Evolutionary conservation across 179 eudicot species (phyloP).

Genomic region (Vitellaria paradoxa): DNA sequence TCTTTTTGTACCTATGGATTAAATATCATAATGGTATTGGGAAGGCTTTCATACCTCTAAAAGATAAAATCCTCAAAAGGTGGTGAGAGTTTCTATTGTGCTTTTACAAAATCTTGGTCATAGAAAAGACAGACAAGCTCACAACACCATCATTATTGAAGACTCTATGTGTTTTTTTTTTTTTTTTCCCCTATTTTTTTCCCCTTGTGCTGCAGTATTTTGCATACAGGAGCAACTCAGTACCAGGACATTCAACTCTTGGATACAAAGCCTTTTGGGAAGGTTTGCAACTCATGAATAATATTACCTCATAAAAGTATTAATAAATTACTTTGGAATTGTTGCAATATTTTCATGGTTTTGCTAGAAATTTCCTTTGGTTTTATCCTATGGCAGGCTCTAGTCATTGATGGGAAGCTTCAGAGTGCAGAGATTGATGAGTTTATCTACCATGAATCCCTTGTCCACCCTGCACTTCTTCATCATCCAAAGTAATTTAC

Average conservation of each 20-base stretch:
- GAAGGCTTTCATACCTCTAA: background rate
- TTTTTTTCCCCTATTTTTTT: background rate
- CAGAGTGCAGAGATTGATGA: constrained; percentile 94
- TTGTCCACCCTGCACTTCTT: constrained; percentile 88
- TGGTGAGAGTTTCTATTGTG: constrained; percentile 15
- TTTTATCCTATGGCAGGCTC: constrained; percentile 43
- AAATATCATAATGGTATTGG: background rate
- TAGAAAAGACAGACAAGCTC: constrained; percentile 24
- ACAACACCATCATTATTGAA: background rate
- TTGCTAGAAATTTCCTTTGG: background rate
- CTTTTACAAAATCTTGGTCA: constrained; percentile 22
- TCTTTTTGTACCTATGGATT: background rate
- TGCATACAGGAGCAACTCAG: constrained; percentile 85
- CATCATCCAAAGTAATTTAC: constrained; percentile 57
- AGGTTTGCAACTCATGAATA: constrained; percentile 34
- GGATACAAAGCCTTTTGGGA: constrained; percentile 97
- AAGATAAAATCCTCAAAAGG: constrained; percentile 11
- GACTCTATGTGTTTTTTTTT: background rate
- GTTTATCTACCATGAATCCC: constrained; percentile 90
- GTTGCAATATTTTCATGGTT: background rate
- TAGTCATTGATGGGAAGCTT: constrained; percentile 89
- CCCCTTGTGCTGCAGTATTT: constrained; percentile 45
- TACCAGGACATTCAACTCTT: constrained; percentile 92
- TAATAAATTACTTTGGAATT: background rate
- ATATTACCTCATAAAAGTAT: background rate